A percentile compares a stretch with the other conserved stretches of the same genome.
Evolutionary conservation across 306 rosid genomes (phyloP).

Genomic region (Dalbergia cochinchinensis): DNA sequence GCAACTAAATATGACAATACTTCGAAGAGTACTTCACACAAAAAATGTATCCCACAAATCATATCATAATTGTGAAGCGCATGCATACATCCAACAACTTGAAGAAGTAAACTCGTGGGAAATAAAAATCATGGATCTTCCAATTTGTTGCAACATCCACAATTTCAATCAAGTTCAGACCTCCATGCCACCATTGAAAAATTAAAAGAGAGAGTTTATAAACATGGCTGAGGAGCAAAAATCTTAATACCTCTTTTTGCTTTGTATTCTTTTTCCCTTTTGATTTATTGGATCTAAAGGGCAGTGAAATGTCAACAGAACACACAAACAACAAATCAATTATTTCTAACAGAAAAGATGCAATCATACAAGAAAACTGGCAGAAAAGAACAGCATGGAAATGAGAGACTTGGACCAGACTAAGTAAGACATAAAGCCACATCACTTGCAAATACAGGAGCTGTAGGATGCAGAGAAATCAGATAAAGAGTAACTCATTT

Average conservation of each 20-base stretch:
- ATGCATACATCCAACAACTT: background rate
- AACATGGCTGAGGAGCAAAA: background rate
- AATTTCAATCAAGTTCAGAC: background rate
- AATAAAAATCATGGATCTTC: conserved; percentile 14
- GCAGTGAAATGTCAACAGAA: background rate
- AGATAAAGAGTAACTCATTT: background rate
- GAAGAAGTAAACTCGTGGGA: background rate
- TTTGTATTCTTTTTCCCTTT: background rate
- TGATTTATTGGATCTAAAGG: conserved; percentile 2
- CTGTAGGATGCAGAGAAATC: background rate
- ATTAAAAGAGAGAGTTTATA: no score
- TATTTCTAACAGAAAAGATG: background rate
- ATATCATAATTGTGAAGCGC: background rate
- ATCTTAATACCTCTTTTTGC: background rate
- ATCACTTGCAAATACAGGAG: background rate
- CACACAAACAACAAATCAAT: background rate
- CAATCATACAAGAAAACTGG: background rate
- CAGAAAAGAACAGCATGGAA: background rate
- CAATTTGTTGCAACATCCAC: background rate
- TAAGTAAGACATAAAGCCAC: background rate
- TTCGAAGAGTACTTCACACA: background rate
- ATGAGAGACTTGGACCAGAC: background rate
- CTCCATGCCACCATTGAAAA: background rate
- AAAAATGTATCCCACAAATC: background rate
- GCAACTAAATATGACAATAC: background rate